Evolutionary conservation across 2,329 filamentous ascomycete genomes (phyloP).

Genomic region (Mycosphaerella sp.): DNA sequence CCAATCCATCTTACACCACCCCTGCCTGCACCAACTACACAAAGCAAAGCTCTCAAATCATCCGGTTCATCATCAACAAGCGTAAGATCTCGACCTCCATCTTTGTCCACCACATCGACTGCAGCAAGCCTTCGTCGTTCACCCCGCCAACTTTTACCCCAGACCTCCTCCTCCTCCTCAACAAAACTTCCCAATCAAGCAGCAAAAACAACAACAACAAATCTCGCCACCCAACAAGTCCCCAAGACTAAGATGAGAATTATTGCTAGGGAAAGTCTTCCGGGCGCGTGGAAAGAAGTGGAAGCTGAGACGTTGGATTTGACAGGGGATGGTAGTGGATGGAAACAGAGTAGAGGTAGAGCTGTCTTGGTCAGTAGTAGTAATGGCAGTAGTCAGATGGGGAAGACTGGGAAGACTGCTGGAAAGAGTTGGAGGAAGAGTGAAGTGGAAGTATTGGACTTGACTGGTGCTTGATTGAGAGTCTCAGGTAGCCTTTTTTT

Average conservation of each 20-base stretch:
- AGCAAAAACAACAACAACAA: too few relatives aligned
- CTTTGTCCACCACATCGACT: neutral
- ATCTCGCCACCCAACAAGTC: constrained; percentile 2
- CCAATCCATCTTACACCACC: neutral
- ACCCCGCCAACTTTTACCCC: constrained; percentile 4
- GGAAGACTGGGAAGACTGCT: neutral
- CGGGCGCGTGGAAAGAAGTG: constrained; percentile 32
- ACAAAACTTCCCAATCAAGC: neutral
- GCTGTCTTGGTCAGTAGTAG: neutral
- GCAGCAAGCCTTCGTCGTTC: neutral
- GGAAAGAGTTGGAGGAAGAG: constrained; percentile 28
- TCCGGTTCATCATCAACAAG: neutral
- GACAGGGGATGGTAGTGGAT: constrained; percentile 25
- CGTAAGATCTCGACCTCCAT: neutral
- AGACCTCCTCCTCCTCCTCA: neutral
- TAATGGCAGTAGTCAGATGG: too few relatives aligned
- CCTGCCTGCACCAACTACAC: neutral
- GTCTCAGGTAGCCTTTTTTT: too few relatives aligned
- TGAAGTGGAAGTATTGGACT: constrained; percentile 34
- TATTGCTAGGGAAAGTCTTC: constrained; percentile 29
- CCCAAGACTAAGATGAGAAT: constrained; percentile 19
- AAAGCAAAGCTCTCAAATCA: neutral
- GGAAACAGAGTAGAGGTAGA: constrained; percentile 14
- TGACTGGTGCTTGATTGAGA: constrained; percentile 27
- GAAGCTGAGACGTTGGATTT: constrained; percentile 28